Conservation (phyloP, 1,139 yeast genomes). For the Diutina neorugosa region DNA sequence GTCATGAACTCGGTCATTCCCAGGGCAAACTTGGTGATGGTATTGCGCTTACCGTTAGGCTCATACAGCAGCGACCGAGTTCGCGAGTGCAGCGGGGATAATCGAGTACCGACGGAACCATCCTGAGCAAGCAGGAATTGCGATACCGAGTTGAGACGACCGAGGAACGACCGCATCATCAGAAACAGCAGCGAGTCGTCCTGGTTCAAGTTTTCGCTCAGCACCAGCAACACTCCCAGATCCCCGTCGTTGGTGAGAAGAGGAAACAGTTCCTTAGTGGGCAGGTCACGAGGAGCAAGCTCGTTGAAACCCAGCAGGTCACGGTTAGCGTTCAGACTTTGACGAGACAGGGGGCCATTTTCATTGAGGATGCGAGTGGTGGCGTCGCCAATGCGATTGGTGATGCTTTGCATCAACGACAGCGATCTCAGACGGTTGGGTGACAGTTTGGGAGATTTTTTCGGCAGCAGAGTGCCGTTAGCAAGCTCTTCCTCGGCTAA, state of each 20-base stretch:
- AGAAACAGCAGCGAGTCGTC: background rate
- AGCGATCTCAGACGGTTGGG: slow-evolving; percentile 24
- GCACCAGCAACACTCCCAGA: background rate
- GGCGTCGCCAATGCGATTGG: slow-evolving; percentile 16
- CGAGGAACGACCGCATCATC: slow-evolving; percentile 1
- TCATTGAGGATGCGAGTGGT: background rate
- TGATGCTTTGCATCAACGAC: slow-evolving; percentile 26
- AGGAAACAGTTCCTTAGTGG: background rate
- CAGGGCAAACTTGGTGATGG: slow-evolving; percentile 23
- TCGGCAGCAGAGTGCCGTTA: background rate
- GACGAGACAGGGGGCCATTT: background rate
- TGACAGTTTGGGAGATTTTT: background rate
- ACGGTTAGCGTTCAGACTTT: background rate
- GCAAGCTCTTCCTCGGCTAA: slow-evolving; percentile 12
- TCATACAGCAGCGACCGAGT: slow-evolving; percentile 1
- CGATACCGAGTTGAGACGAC: background rate
- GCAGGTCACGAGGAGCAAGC: background rate
- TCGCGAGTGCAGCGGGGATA: background rate
- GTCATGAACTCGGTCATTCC: slow-evolving; percentile 35
- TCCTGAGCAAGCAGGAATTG: background rate
- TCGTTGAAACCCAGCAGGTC: background rate
- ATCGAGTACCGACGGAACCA: background rate
- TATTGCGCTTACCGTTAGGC: background rate
- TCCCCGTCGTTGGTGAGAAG: background rate
- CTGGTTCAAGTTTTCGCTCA: background rate